phyloP scores from a whole-genome alignment of 2,329 filamentous ascomycete genomes.

The Arthrobotrys entomopaga region DNA sequence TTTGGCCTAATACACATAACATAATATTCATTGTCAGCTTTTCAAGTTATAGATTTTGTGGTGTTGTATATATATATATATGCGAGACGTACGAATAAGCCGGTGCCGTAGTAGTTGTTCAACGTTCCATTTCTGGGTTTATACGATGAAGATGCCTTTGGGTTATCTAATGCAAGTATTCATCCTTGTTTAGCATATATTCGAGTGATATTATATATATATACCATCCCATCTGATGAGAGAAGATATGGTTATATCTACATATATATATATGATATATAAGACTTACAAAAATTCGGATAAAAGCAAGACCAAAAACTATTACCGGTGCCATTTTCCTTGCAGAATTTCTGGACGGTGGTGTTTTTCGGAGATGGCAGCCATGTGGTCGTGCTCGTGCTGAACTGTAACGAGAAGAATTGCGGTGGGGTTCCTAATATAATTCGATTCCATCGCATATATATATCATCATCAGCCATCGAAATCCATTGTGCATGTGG shows the following conservation, averaged over 20 bases:
- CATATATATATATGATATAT: not conserved
- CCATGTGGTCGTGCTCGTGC: slow-evolving; percentile 46
- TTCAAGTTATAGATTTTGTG: not conserved
- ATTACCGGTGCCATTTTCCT: slow-evolving; percentile 25
- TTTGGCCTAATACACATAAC: slow-evolving; percentile 40
- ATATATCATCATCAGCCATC: no score
- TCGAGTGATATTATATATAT: no score
- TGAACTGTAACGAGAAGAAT: slow-evolving; percentile 49
- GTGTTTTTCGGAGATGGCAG: slow-evolving; percentile 29
- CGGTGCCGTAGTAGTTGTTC: slow-evolving; percentile 30
- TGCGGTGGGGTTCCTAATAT: slow-evolving; percentile 52
- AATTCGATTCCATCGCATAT: not conserved
- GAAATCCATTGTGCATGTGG: no score
- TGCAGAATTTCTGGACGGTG: slow-evolving; percentile 31
- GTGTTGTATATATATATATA: not conserved
- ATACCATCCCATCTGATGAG: no score
- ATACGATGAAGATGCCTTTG: slow-evolving; percentile 32
- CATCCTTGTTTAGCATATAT: slow-evolving; percentile 4
- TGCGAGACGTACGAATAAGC: slow-evolving; percentile 27
- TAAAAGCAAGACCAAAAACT: slow-evolving; percentile 48
- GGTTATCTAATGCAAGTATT: slow-evolving; percentile 19
- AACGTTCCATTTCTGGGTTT: slow-evolving; percentile 3
- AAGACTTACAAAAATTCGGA: slow-evolving; percentile 35
- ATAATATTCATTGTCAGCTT: no score
- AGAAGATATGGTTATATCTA: not conserved